Evolutionary conservation across 2,329 filamentous ascomycete genomes (phyloP).

Genomic region (Arthrobotrys megalospora): DNA sequence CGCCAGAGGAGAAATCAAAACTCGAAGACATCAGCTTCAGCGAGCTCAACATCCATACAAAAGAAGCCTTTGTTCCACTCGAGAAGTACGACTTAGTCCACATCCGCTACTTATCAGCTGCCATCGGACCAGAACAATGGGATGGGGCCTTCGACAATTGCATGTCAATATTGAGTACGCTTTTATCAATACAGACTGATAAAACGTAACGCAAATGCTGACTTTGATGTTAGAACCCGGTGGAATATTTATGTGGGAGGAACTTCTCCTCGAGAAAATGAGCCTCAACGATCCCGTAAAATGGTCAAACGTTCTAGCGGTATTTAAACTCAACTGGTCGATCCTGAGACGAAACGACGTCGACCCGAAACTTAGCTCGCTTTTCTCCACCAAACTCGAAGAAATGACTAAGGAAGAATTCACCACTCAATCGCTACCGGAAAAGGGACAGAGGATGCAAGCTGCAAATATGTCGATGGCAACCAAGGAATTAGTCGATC

Average conservation of each 20-base stretch:
- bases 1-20: slow-evolving; percentile 28
- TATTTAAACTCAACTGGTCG: slow-evolving; percentile 46
- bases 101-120: slow-evolving; percentile 41
- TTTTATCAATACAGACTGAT: neutral
- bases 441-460: slow-evolving; percentile 40
- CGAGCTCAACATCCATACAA: slow-evolving; percentile 24
- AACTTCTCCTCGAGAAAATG: slow-evolving; percentile 44
- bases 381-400: slow-evolving; percentile 29
- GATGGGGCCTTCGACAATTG: slow-evolving; percentile 37
- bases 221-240: slow-evolving; percentile 20
- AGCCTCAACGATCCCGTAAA: slow-evolving; percentile 20
- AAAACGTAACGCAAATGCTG: neutral
- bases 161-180: slow-evolving; percentile 33
- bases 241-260: slow-evolving; percentile 37
- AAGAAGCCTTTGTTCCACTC: slow-evolving; percentile 19
- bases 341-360: slow-evolving; percentile 44
- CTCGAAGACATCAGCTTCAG: slow-evolving; percentile 32
- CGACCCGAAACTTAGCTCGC: slow-evolving; percentile 35
- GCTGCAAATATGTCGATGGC: slow-evolving; percentile 44
- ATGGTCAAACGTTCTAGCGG: slow-evolving; percentile 32
- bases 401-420: slow-evolving; percentile 27
- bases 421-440: slow-evolving; percentile 27
- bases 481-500: slow-evolving; percentile 29
- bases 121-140: slow-evolving; percentile 46
- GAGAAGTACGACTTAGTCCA: slow-evolving; percentile 39